Percentiles rank a stretch among this genome's conserved stretches.
Conservation (phyloP, 495 filamentous ascomycete genomes). For the Annulohypoxylon moriforme region DNA sequence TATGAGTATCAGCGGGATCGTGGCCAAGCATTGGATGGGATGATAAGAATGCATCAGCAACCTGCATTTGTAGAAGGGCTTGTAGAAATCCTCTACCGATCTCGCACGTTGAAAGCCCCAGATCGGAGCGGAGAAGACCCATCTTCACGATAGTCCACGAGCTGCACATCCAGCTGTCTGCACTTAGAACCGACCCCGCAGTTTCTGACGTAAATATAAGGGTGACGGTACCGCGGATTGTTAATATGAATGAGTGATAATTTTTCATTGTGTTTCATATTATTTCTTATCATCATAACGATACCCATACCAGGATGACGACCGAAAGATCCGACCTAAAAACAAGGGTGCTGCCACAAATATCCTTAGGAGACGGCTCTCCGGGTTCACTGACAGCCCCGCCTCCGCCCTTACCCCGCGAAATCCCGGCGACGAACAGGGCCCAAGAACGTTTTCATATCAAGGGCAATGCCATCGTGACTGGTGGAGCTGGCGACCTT, state of each 20-base stretch:
- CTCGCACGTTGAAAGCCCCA: slow-evolving; percentile 13
- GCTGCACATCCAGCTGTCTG: slow-evolving; percentile 12
- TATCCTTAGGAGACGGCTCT: slow-evolving; percentile 63
- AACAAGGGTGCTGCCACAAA: slow-evolving; percentile 62
- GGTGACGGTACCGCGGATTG: neutral
- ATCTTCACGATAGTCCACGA: slow-evolving; percentile 15
- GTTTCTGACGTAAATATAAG: slow-evolving; percentile 28
- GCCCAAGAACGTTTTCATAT: slow-evolving; percentile 70
- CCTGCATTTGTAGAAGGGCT: neutral
- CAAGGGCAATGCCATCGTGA: slow-evolving; percentile 73
- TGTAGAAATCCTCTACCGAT: slow-evolving; percentile 12
- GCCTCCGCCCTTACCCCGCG: slow-evolving; percentile 58
- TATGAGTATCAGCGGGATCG: neutral
- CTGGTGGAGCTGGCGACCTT: slow-evolving; percentile 76
- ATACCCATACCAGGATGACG: slow-evolving; percentile 33
- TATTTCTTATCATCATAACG: neutral
- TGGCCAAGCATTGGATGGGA: neutral
- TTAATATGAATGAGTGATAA: neutral
- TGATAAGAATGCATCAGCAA: neutral
- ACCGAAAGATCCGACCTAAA: slow-evolving; percentile 50
- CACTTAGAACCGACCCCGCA: slow-evolving; percentile 30
- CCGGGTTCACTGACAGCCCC: slow-evolving; percentile 59
- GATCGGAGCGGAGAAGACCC: slow-evolving; percentile 29
- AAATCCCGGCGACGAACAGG: slow-evolving; percentile 57
- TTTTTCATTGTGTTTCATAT: slow-evolving; percentile 7